These are phyloP conservation scores for Xylaria sp. DNA, from an alignment of 2,329 filamentous ascomycete species.

Conservation along the genomic window DNA sequence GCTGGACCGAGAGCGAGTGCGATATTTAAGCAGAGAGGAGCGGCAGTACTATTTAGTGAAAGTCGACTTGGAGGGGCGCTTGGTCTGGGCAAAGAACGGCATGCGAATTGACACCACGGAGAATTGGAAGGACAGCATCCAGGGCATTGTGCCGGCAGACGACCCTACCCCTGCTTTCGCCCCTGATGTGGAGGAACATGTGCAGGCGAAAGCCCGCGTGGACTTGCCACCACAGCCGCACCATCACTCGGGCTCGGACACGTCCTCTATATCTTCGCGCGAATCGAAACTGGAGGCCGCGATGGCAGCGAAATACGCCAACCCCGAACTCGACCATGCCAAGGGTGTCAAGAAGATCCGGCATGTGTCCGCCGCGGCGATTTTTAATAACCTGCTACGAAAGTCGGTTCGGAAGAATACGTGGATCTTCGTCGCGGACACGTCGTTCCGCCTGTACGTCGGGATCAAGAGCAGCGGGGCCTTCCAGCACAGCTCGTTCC, in stretches of 20 bases:
- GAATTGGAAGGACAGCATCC: slow-evolving; percentile 76
- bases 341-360: slow-evolving; percentile 58
- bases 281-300: slow-evolving; percentile 59
- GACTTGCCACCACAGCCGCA: slow-evolving; percentile 30
- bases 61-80: slow-evolving; percentile 71
- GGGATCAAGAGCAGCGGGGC: slow-evolving; percentile 87
- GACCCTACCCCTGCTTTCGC: slow-evolving; percentile 61
- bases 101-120: slow-evolving; percentile 75
- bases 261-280: slow-evolving; percentile 41
- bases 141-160: slow-evolving; percentile 68
- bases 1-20: slow-evolving; percentile 76
- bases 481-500: slow-evolving; percentile 89
- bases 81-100: slow-evolving; percentile 88
- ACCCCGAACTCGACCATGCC: slow-evolving; percentile 62
- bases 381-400: slow-evolving; percentile 78
- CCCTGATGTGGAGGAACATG: slow-evolving; percentile 37
- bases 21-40: slow-evolving; percentile 84
- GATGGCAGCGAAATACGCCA: slow-evolving; percentile 66
- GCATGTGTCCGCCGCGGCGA: slow-evolving; percentile 70
- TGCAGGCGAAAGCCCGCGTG: slow-evolving; percentile 27
- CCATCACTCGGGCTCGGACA: slow-evolving; percentile 16
- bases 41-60: slow-evolving; percentile 78
- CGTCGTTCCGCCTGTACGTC: slow-evolving; percentile 81
- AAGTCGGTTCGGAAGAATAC: slow-evolving; percentile 83
- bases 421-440: slow-evolving; percentile 93